Percentiles rank a stretch among this genome's conserved stretches.
These are phyloP conservation scores for Xylaria sp. DNA, from an alignment of 2,329 filamentous ascomycete species.

Conservation along the genomic window DNA sequence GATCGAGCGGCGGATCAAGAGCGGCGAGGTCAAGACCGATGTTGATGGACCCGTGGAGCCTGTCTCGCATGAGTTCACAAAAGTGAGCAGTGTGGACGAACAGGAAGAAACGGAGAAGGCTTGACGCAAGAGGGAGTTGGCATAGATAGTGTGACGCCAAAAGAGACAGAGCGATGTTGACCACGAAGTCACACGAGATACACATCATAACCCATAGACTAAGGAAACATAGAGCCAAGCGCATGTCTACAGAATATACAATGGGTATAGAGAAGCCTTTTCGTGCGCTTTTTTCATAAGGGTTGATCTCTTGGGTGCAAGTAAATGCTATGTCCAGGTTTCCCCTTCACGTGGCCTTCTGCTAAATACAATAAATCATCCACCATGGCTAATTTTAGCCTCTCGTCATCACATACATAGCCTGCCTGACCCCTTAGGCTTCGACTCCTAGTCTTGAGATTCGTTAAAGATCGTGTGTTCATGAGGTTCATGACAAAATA, in stretches of 20 bases:
- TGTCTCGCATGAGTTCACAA: conserved; percentile 54
- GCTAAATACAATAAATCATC: conserved; percentile 4
- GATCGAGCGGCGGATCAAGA: conserved; percentile 57
- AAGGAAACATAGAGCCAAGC: conserved; percentile 17
- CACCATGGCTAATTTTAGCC: not conserved
- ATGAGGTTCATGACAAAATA: conserved; percentile 33
- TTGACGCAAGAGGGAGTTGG: conserved; percentile 21
- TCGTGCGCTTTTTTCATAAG: not conserved
- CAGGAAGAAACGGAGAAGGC: conserved; percentile 63
- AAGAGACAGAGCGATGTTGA: not conserved
- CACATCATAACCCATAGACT: conserved; percentile 10
- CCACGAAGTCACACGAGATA: conserved; percentile 14
- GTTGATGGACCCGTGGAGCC: conserved; percentile 12
- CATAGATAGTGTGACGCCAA: not conserved
- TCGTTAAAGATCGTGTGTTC: conserved; percentile 38
- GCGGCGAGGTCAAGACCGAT: conserved; percentile 1
- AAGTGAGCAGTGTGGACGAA: conserved; percentile 62
- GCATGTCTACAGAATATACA: not conserved
- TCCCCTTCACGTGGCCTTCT: not conserved
- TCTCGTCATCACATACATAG: not conserved
- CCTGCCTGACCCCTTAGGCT: not conserved
- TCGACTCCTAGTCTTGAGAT: not conserved
- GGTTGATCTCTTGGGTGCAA: not conserved
- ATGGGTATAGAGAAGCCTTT: not conserved
- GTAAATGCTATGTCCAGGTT: not conserved